Conservation (phyloP, 331 rosid genomes). For the Dryas integrifolia region DNA sequence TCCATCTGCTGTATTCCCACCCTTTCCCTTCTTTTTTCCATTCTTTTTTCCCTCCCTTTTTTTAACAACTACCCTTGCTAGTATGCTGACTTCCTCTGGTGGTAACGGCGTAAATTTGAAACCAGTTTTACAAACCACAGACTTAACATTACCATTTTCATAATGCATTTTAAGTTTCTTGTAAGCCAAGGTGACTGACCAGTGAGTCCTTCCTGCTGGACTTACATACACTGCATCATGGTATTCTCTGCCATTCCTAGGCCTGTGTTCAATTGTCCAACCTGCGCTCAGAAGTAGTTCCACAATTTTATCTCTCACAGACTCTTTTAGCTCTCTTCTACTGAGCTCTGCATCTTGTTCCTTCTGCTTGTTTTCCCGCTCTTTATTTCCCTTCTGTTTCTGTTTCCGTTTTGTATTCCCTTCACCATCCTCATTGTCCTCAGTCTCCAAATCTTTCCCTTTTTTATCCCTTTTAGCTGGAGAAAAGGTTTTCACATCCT, state of each 20-base stretch:
- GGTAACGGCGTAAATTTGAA: slow-evolving; percentile 68
- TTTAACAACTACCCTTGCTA: slow-evolving; percentile 49
- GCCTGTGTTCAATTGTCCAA: slow-evolving; percentile 81
- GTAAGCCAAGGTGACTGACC: slow-evolving; percentile 94
- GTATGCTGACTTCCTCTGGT: slow-evolving; percentile 49
- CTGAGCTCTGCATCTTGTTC: slow-evolving; percentile 24
- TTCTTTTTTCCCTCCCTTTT: slow-evolving; percentile 20
- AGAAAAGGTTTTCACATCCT: slow-evolving; percentile 27
- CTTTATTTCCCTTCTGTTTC: slow-evolving; percentile 14
- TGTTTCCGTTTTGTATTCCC: slow-evolving; percentile 11
- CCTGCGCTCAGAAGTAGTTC: slow-evolving; percentile 66
- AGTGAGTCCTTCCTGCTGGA: slow-evolving; percentile 73
- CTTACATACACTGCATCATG: slow-evolving; percentile 80
- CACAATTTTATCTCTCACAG: slow-evolving; percentile 67
- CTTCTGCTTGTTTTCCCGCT: slow-evolving; percentile 1
- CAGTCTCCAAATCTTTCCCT: slow-evolving; percentile 33
- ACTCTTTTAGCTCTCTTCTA: slow-evolving; percentile 37
- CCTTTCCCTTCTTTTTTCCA: slow-evolving; percentile 8
- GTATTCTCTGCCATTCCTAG: slow-evolving; percentile 54
- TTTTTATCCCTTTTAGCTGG: slow-evolving; percentile 24
- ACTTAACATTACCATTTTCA: slow-evolving; percentile 66
- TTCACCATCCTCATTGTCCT: slow-evolving; percentile 24
- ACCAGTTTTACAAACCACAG: slow-evolving; percentile 45
- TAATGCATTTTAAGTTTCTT: slow-evolving; percentile 50
- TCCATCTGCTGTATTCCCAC: slow-evolving; percentile 26